These are phyloP conservation scores for Endocarpon pusillum DNA, from an alignment of 495 filamentous ascomycete species.

Conservation along the genomic window DNA sequence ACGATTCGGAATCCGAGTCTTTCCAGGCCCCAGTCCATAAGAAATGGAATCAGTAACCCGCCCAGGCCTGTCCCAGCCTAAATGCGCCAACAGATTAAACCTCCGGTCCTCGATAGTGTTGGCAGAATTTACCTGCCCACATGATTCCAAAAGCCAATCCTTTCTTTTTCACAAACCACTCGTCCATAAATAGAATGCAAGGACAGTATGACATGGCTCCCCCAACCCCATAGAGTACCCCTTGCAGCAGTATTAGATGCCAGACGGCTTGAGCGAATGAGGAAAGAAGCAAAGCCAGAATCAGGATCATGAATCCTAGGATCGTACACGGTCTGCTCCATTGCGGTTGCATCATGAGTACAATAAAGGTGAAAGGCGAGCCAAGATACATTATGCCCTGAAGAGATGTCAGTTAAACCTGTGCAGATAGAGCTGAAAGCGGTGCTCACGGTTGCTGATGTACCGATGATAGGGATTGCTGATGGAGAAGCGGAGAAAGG, in stretches of 20 bases:
- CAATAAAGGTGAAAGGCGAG: constrained; percentile 25
- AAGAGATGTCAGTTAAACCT: neutral
- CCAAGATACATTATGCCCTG: constrained; percentile 35
- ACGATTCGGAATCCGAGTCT: constrained; percentile 35
- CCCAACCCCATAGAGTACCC: constrained; percentile 31
- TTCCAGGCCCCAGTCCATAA: constrained; percentile 31
- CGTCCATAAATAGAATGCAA: constrained; percentile 30
- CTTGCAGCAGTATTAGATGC: constrained; percentile 33
- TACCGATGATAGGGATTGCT: constrained; percentile 27
- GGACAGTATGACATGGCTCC: constrained; percentile 27
- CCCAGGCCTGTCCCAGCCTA: constrained; percentile 25
- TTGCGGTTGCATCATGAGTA: constrained; percentile 23
- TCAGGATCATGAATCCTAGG: constrained; percentile 26
- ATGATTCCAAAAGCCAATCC: constrained; percentile 33
- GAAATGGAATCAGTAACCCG: constrained; percentile 29
- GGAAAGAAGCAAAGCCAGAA: constrained; percentile 21
- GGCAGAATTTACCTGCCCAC: constrained; percentile 16
- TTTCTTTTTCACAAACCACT: constrained; percentile 35
- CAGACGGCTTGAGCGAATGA: constrained; percentile 26
- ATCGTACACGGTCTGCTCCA: constrained; percentile 20
- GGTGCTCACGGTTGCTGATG: constrained; percentile 22
- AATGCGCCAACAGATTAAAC: too few species aligned
- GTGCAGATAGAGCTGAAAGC: neutral
- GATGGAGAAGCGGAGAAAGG: constrained; percentile 25
- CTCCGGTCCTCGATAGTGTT: neutral